Conservation (phyloP, 768 basidiomycete genomes). For the Psilocybe tampanensis region DNA sequence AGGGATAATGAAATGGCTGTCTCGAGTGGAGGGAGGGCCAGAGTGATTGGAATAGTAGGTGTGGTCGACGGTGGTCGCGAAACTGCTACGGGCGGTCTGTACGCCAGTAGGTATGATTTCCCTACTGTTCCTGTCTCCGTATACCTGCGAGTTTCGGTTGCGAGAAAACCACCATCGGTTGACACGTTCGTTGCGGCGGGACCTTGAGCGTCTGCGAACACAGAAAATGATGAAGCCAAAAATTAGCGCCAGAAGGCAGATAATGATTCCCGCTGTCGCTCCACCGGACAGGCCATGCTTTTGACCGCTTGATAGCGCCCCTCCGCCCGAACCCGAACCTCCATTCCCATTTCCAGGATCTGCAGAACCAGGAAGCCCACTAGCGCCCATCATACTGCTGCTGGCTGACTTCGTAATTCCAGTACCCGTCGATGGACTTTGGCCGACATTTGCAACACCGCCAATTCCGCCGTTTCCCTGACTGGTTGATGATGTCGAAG, state of each 20-base stretch:
- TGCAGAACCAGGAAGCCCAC: background rate
- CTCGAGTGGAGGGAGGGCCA: background rate
- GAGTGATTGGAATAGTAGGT: conserved; percentile 28
- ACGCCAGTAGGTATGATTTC: conserved; percentile 23
- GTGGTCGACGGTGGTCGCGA: conserved; percentile 59
- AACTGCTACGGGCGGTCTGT: conserved; percentile 55
- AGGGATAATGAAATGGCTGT: conserved; percentile 26
- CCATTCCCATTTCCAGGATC: background rate
- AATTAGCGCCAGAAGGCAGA: conserved; percentile 34
- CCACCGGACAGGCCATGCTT: conserved; percentile 33
- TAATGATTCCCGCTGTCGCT: conserved; percentile 49
- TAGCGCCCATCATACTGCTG: background rate
- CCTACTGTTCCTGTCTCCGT: conserved; percentile 26
- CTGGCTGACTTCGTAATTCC: background rate
- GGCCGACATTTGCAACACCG: conserved; percentile 9
- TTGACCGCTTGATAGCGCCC: background rate
- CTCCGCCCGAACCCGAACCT: background rate
- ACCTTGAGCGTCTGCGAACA: conserved; percentile 47
- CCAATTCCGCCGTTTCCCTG: background rate
- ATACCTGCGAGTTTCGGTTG: conserved; percentile 23
- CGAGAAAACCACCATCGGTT: conserved; percentile 48
- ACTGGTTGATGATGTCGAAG: background rate
- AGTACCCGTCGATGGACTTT: background rate
- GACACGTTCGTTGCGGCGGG: conserved; percentile 44
- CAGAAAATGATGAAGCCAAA: conserved; percentile 41